Percentiles rank a stretch among this genome's conserved stretches.
Conservation (phyloP, 2,329 filamentous ascomycete species). For the Aspergillus novofumigatus region DNA sequence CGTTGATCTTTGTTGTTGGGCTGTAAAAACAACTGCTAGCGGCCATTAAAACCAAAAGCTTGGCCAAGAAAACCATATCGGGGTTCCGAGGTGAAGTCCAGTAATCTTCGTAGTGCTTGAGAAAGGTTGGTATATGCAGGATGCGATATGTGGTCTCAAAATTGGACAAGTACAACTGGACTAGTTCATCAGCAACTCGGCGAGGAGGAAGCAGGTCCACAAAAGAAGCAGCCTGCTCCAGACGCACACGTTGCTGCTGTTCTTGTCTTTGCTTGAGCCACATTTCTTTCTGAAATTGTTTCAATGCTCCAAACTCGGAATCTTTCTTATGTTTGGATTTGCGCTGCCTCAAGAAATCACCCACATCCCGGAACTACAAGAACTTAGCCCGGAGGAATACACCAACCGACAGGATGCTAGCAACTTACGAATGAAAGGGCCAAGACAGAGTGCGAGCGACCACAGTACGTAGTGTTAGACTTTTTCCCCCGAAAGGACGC, state of each 20-base stretch:
- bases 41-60: constrained; percentile 35
- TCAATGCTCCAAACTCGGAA: constrained; percentile 25
- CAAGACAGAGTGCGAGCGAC: constrained; percentile 28
- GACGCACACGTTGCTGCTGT: constrained; percentile 28
- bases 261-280: constrained; percentile 25
- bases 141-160: constrained; percentile 57
- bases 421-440: constrained; percentile 29
- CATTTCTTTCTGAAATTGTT: constrained; percentile 25
- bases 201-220: constrained; percentile 43
- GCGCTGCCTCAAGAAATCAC: constrained; percentile 20
- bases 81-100: constrained; percentile 46
- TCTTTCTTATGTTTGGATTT: constrained; percentile 16
- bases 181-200: constrained; percentile 47
- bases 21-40: constrained; percentile 44
- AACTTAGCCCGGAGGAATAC: not conserved
- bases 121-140: constrained; percentile 56
- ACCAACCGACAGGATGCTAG: not conserved
- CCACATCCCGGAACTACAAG: constrained; percentile 27
- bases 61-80: constrained; percentile 46
- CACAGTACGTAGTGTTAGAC: constrained; percentile 26
- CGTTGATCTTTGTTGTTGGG: constrained; percentile 16
- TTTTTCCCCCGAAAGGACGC: constrained; percentile 30
- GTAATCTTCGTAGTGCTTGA: constrained; percentile 51
- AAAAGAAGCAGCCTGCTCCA: constrained; percentile 26
- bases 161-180: constrained; percentile 53